A percentile compares a stretch with the other conserved stretches of the same genome.
These are phyloP conservation scores for Diplocarpon rosae DNA, from an alignment of 2,329 filamentous ascomycete genomes.

Conservation along the genomic window DNA sequence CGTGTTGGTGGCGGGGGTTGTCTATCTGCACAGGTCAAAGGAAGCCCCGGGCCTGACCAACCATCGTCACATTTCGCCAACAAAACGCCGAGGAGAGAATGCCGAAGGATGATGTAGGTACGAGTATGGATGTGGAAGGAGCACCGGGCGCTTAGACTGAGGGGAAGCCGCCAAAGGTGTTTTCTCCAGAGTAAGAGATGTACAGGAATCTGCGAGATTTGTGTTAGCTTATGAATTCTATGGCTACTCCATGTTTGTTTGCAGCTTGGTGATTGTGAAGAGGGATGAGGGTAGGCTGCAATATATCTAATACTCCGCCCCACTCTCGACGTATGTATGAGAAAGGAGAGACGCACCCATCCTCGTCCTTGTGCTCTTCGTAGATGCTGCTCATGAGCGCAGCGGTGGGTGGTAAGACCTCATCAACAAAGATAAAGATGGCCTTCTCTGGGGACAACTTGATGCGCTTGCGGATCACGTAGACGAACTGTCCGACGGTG, in stretches of 20 bases:
- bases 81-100: constrained; percentile 6
- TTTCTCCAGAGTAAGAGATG: constrained; percentile 98
- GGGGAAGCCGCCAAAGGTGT: constrained; percentile 79
- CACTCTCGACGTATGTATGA: constrained; percentile 22
- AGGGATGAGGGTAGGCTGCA: not conserved
- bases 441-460: constrained; percentile 99
- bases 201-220: constrained; percentile 63
- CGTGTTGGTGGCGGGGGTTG: not conserved
- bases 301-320: constrained; percentile 2
- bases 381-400: constrained; percentile 99
- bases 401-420: constrained; percentile 90
- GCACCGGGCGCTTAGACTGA: constrained; percentile 5
- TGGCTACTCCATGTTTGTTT: not conserved
- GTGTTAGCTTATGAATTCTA: constrained; percentile 35
- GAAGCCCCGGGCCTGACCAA: not conserved
- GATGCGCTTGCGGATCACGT: constrained; percentile 99
- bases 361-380: constrained; percentile 89
- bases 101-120: not conserved
- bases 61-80: constrained; percentile 3
- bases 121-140: not conserved
- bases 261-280: not conserved
- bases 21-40: not conserved
- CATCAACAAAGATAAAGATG: constrained; percentile 99
- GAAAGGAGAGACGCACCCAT: constrained; percentile 37
- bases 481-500: constrained; percentile 98